Percentiles rank a stretch among this genome's conserved stretches.
phyloP scores from a whole-genome alignment of 83 land plant genomes.

The Thuja plicata region DNA sequence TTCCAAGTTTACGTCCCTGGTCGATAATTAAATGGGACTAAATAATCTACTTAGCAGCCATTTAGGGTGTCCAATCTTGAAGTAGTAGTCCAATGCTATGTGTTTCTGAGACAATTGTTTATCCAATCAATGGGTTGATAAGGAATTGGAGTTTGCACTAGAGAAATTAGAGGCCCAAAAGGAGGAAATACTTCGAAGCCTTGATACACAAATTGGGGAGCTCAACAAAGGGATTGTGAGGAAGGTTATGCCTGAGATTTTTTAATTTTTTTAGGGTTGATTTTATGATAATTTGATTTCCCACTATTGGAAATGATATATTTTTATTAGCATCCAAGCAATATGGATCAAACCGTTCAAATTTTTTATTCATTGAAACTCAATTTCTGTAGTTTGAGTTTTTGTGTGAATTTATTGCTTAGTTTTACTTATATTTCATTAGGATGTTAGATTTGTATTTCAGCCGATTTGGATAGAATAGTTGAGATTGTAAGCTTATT shows the following conservation, averaged over 20 bases:
- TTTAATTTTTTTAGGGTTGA: background rate
- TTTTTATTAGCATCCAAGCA: background rate
- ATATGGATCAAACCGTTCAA: background rate
- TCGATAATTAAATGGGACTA: no score
- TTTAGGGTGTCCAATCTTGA: no score
- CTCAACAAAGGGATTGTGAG: slow-evolving; percentile 57
- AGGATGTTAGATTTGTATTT: background rate
- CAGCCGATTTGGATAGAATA: background rate
- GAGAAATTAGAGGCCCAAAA: slow-evolving; percentile 60
- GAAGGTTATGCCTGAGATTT: slow-evolving; percentile 48
- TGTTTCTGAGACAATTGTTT: no score
- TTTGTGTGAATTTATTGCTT: background rate
- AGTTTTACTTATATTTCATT: background rate
- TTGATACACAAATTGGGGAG: slow-evolving; percentile 59
- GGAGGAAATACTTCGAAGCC: slow-evolving; percentile 53
- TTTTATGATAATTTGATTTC: background rate
- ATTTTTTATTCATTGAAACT: background rate
- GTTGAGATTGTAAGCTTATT: background rate
- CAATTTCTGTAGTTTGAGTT: background rate
- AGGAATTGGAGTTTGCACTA: slow-evolving; percentile 63
- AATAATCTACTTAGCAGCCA: no score
- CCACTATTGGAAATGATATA: background rate
- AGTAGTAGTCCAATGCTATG: no score
- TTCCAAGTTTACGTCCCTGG: no score
- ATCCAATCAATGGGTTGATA: no score